Base-by-base conservation (phyloP, 352 stramenopile species). In the Phytophthora foliorum region DNA sequence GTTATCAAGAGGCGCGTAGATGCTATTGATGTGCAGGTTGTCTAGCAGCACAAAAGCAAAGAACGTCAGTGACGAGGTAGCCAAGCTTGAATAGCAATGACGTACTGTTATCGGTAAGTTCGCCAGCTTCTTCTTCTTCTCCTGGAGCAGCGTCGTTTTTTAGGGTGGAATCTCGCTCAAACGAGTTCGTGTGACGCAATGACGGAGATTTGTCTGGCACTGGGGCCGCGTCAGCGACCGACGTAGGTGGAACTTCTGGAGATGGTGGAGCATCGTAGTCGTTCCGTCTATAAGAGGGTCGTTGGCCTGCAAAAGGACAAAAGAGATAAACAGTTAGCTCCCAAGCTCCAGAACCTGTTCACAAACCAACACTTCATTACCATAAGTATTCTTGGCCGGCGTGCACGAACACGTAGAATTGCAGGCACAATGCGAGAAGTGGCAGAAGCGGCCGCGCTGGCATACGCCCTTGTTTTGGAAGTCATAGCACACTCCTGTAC, bases 401-500 rank as follows among this genome's bases (percentile, higher is more conserved):
- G 89, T 96, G 67, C 89, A 96, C 4, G 80, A 90, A 53, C 89
- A 96, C 36, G 86, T 92, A 14, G 86, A 94, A 68, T 96, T 93
- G 63, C 89, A 96, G 9, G 89, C 89, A 56, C 89, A 96, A 66
- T 96, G 89, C 14, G 87, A 95, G 62, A 96, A 96, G 57, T 96
- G 89, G 70, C 89, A 96, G 51, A 91, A 93, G 19, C 84, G 79
- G 8, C 87, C 89, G 14, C 89, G 89, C 58, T 95, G 87, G 24
- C 89, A 96, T 9, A 93, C 81, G 11, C 89, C 89, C 48, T 96
- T 96, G 72, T 96, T 96, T 63, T 96, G 89, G 44, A 96, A 96
- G 32, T 96, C 89, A 63, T 96, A 96, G 62, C 89, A 96, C 31
- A 96, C 89, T 39, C 89, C 89, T 38, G 84, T 92, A 42, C 89